Percentiles rank a stretch among this genome's conserved stretches.
Conservation (phyloP, 192 early-diverging fungal species). For the Coemansia sp. region DNA sequence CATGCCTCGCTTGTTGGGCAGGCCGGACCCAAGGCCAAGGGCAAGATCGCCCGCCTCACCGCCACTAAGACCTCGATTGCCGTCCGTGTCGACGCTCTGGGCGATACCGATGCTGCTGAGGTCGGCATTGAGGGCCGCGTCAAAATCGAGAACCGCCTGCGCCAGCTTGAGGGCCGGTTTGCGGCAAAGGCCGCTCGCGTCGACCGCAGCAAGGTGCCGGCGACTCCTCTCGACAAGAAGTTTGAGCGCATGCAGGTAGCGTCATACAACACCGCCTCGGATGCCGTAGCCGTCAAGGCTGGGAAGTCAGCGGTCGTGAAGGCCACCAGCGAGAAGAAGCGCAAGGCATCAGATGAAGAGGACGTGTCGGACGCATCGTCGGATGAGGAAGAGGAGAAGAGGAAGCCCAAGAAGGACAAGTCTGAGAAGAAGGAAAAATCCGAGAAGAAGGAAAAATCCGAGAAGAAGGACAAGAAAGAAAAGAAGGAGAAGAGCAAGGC, state of each 20-base stretch:
- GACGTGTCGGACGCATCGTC: slow-evolving; percentile 27
- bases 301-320: slow-evolving; percentile 12
- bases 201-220: slow-evolving; percentile 55
- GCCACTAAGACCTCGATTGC: slow-evolving; percentile 90
- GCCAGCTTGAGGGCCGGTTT: slow-evolving; percentile 83
- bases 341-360: slow-evolving; percentile 45
- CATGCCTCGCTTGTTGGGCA: slow-evolving; percentile 96
- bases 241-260: slow-evolving; percentile 51
- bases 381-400: slow-evolving; percentile 46
- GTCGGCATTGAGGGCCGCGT: slow-evolving; percentile 82
- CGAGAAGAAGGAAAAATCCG: no score
- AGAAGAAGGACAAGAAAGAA: no score
- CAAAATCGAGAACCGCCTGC: slow-evolving; percentile 83
- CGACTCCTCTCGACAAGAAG: slow-evolving; percentile 39
- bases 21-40: slow-evolving; percentile 94
- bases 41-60: slow-evolving; percentile 94
- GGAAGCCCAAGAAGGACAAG: no score
- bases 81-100: slow-evolving; percentile 89
- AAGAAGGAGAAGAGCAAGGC: slow-evolving; percentile 47
- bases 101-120: slow-evolving; percentile 73
- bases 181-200: slow-evolving; percentile 68
- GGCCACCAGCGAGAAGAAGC: slow-evolving; percentile 44
- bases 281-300: slow-evolving; percentile 24
- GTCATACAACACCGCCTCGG: slow-evolving; percentile 55
- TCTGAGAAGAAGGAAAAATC: no score